phyloP scores from a whole-genome alignment of 139 green algal species.

The Auxenochlorella pyrenoidosa region DNA sequence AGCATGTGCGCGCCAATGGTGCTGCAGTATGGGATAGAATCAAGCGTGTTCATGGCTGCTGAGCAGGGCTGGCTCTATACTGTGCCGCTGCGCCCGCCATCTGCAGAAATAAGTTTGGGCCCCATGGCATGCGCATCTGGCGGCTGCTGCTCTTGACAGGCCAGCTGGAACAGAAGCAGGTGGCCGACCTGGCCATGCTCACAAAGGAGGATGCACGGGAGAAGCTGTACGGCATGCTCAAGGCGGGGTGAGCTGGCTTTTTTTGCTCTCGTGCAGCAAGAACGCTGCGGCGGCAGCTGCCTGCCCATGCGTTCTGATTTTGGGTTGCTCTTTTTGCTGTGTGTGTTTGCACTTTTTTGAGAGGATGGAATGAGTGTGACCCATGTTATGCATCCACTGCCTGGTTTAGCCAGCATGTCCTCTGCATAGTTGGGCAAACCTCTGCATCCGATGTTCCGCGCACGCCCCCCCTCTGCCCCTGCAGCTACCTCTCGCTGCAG shows the following conservation, averaged over 20 bases:
- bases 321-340: too few species aligned
- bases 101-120: constrained; percentile 65
- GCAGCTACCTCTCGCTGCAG: constrained; percentile 60
- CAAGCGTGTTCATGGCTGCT: too few species aligned
- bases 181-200: constrained; percentile 75
- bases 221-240: constrained; percentile 88
- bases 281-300: too few species aligned
- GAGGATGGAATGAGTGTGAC: too few species aligned
- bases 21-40: too few species aligned
- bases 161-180: constrained; percentile 92
- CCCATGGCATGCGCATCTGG: constrained; percentile 78
- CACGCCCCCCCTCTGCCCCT: not conserved
- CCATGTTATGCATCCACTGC: too few species aligned
- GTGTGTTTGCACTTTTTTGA: too few species aligned
- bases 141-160: constrained; percentile 66
- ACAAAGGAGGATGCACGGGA: constrained; percentile 74
- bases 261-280: too few species aligned
- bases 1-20: too few species aligned
- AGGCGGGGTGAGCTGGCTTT: constrained; percentile 69
- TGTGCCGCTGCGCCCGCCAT: too few species aligned
- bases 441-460: constrained; percentile 35
- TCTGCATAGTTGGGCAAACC: too few species aligned
- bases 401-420: too few species aligned
- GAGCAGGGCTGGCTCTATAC: not conserved
- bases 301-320: not conserved